Base-by-base conservation (phyloP, 495 filamentous ascomycete genomes). In the Aspergillus sclerotiicarbonarius region DNA sequence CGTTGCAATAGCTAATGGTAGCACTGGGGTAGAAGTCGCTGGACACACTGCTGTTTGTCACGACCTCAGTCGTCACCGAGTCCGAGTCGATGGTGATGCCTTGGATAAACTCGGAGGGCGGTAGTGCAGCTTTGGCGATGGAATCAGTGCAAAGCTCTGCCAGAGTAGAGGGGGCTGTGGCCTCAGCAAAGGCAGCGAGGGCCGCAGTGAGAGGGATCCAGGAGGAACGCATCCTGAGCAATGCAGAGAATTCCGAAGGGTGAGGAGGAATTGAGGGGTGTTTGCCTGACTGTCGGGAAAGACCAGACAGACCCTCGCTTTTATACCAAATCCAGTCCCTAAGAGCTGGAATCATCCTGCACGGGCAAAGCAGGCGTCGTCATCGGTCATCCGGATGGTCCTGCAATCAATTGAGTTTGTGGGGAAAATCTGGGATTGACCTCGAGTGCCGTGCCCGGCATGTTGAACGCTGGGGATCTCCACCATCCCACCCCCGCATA, bases 1-100 rank as follows among this genome's bases (percentile, higher is more conserved):
- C 63, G 48, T 80, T 78, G 65, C 77, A 81, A 31, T 76, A 79
- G 53, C 66, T 54, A 47, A 56, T 63, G 29, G 50, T 56, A 12
- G 59, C 37, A 1, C 53, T 25, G 8, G 61, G 57, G 51, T 61
- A 72, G 59, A 66, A 72, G 0, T 62, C 54, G 3, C 66, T 65
- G 19, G 51, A 60, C 16, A 68, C 64, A 1, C 72, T 68, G 31
- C 46, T 59, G 51, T 78, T 74, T 30, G 67, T 65, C 6, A 69
- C 57, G 16, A 71, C 12, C 37, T 57, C 58, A 8, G 64, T 66
- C 3, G 68, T 63, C 31, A 75, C 62, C 0, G 71, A 75, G 8
- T 63, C 57, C 44, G 66, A 3, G 44, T 76, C 70, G 35, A 75
- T 61, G 4, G 68, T 71, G 44, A 76, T 62, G 5, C 65, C 71